Evolutionary conservation across 768 basidiomycete species (phyloP).

Genomic region (Pleurotus djamor): DNA sequence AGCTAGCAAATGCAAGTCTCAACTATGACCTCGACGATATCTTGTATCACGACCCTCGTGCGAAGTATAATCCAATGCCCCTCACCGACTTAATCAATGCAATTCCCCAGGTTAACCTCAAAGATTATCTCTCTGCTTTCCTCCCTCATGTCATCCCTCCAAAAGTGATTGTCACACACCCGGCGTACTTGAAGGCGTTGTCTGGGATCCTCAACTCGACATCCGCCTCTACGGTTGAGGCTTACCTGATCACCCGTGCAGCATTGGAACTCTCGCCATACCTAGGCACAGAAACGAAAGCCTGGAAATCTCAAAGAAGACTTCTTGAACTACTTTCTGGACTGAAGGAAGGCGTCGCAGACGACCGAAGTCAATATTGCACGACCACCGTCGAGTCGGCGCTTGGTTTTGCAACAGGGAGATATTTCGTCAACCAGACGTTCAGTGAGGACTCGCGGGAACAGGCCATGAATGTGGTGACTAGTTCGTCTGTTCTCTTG

Average conservation of each 20-base stretch:
- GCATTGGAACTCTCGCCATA: conserved; percentile 66
- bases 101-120: conserved; percentile 78
- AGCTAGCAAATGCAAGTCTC: conserved; percentile 74
- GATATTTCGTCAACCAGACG: conserved; percentile 84
- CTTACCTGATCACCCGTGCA: conserved; percentile 79
- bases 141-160: conserved; percentile 73
- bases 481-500: conserved; percentile 35
- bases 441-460: conserved; percentile 77
- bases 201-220: conserved; percentile 68
- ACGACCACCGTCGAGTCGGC: conserved; percentile 65
- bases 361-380: conserved; percentile 85
- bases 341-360: conserved; percentile 82
- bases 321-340: conserved; percentile 77
- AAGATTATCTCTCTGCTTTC: conserved; percentile 84
- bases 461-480: conserved; percentile 83
- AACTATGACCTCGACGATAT: conserved; percentile 58
- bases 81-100: conserved; percentile 66
- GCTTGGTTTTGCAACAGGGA: conserved; percentile 87
- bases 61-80: conserved; percentile 83
- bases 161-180: conserved; percentile 80
- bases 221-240: conserved; percentile 71
- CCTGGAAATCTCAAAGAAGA: conserved; percentile 72
- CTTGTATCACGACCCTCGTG: conserved; percentile 76
- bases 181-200: conserved; percentile 69
- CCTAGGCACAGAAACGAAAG: conserved; percentile 72